These are phyloP conservation scores for Kalanchoe fedtschenkoi DNA, from an alignment of 164 flowering plant genomes.

Conservation along the genomic window DNA sequence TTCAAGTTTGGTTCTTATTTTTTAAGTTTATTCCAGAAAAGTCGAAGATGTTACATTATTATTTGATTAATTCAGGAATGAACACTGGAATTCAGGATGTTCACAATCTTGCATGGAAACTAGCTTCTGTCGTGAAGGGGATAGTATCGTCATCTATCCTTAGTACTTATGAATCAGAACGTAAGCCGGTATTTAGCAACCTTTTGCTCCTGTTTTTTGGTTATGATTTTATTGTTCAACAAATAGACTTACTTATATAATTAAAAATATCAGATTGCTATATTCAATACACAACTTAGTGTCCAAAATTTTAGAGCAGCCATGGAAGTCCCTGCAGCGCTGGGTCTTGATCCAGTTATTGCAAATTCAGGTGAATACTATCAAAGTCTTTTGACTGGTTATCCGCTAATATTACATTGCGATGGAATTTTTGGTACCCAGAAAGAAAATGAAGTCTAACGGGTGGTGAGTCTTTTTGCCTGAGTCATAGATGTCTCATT, in stretches of 20 bases:
- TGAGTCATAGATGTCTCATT: not conserved
- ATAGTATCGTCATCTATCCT: conserved; percentile 58
- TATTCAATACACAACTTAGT: conserved; percentile 74
- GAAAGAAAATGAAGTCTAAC: too few relatives aligned
- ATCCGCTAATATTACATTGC: too few relatives aligned
- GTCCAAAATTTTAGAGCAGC: conserved; percentile 89
- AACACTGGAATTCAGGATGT: conserved; percentile 98
- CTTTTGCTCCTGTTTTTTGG: not conserved
- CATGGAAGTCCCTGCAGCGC: conserved; percentile 89
- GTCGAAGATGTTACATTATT: not conserved
- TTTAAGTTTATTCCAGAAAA: too few relatives aligned
- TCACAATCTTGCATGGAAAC: conserved; percentile 97
- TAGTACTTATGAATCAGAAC: conserved; percentile 70
- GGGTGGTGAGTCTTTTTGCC: not conserved
- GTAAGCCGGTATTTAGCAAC: conserved; percentile 54
- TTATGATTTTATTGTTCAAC: not conserved
- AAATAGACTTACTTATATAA: not conserved
- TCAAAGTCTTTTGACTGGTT: not conserved
- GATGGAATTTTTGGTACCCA: too few relatives aligned
- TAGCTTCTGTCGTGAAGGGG: conserved; percentile 61
- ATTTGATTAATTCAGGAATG: conserved; percentile 54
- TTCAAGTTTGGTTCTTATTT: too few relatives aligned
- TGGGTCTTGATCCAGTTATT: conserved; percentile 81
- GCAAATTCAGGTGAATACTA: conserved; percentile 67
- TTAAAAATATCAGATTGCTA: conserved; percentile 47